phyloP scores from a whole-genome alignment of 257 asterid species.

The Penstemon barbatus region DNA sequence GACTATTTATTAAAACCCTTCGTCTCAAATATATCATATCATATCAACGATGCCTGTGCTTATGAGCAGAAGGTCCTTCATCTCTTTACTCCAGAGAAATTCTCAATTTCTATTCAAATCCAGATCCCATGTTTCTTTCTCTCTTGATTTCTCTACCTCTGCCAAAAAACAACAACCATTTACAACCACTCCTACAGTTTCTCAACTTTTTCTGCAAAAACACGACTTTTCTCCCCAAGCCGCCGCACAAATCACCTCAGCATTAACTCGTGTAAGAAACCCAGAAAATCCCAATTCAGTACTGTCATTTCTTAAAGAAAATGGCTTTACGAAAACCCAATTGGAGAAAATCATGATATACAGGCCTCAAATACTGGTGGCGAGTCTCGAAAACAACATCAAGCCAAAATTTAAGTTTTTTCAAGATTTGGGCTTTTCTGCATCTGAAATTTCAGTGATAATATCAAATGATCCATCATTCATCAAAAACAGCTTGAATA shows the following conservation, averaged over 20 bases:
- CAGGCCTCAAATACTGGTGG: conserved; percentile 26
- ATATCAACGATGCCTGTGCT: no score
- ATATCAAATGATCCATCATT: conserved; percentile 32
- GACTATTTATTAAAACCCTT: no score
- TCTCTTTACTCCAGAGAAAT: background rate
- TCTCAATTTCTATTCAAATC: background rate
- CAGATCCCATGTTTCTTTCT: conserved; percentile 6
- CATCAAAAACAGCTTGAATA: conserved; percentile 18
- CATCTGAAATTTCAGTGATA: conserved; percentile 27
- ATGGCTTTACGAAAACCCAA: conserved; percentile 45
- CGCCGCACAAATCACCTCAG: conserved; percentile 32
- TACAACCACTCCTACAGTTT: background rate
- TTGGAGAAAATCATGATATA: conserved; percentile 34
- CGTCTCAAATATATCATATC: no score
- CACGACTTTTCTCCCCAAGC: conserved; percentile 35
- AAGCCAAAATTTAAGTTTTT: conserved; percentile 47
- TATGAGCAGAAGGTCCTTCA: no score
- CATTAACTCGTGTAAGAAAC: conserved; percentile 8
- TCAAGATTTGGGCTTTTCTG: conserved; percentile 40
- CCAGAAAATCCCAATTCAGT: conserved; percentile 32
- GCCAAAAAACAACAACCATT: background rate
- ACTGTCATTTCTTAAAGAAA: conserved; percentile 34
- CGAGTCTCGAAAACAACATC: conserved; percentile 26
- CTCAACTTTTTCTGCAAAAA: conserved; percentile 21
- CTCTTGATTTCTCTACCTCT: conserved; percentile 26